Percentiles rank a stretch among this genome's conserved stretches.
These are phyloP conservation scores for Ilex aquifolium DNA, from an alignment of 257 asterid species.

Conservation along the genomic window DNA sequence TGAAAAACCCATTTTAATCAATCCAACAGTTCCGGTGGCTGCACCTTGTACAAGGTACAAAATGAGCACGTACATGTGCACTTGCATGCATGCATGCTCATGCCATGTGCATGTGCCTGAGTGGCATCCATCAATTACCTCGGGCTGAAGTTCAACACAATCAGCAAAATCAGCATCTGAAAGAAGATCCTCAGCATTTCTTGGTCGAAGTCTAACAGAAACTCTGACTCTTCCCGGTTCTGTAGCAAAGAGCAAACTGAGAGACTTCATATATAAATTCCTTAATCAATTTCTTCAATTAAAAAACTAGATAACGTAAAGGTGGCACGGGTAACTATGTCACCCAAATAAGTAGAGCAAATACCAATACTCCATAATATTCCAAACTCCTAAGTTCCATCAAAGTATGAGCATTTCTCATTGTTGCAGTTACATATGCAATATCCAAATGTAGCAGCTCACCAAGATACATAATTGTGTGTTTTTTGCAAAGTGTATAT, in stretches of 20 bases:
- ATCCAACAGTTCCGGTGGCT: background rate
- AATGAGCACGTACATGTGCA: too few species aligned
- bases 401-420: background rate
- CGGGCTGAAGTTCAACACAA: conserved; percentile 84
- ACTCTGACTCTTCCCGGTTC: conserved; percentile 93
- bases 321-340: background rate
- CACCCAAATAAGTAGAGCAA: background rate
- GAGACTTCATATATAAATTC: conserved; percentile 6
- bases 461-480: too few species aligned
- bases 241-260: conserved; percentile 16
- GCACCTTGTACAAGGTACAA: too few species aligned
- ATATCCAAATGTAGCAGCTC: too few species aligned
- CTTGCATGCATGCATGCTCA: background rate
- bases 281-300: background rate
- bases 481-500: too few species aligned
- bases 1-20: conserved; percentile 3
- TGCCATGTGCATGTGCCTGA: background rate
- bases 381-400: background rate
- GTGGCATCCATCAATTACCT: conserved; percentile 41
- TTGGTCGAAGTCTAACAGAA: conserved; percentile 84
- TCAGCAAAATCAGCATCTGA: conserved; percentile 68
- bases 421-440: too few species aligned
- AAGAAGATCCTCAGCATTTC: conserved; percentile 55
- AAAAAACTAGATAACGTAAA: background rate
- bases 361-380: background rate